Percentiles rank a stretch among this genome's conserved stretches.
Conservation (phyloP, 805 yeast genomes). For the Phaffomyces thermotolerans region DNA sequence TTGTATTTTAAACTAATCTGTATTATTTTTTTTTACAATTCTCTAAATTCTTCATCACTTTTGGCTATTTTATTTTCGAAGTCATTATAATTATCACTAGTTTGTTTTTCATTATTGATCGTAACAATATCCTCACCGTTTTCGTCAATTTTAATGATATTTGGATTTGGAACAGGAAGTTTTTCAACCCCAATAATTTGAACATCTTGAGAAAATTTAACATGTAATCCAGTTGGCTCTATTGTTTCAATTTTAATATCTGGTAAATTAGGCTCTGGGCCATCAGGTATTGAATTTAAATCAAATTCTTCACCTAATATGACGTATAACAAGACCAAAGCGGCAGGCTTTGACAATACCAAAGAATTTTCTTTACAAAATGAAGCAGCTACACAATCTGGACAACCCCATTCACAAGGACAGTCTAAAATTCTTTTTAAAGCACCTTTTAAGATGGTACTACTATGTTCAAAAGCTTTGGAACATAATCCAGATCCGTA, state of each 20-base stretch:
- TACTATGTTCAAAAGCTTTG: constrained; percentile 74
- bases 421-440: constrained; percentile 55
- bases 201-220: constrained; percentile 56
- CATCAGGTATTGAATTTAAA: constrained; percentile 44
- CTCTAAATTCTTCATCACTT: constrained; percentile 6
- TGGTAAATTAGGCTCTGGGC: constrained; percentile 77
- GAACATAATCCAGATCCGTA: constrained; percentile 74
- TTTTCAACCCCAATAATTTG: constrained; percentile 37
- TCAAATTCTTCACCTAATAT: constrained; percentile 51
- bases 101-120: background rate
- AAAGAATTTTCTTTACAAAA: constrained; percentile 74
- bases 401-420: constrained; percentile 60
- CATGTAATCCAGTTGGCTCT: constrained; percentile 44
- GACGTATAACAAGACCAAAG: constrained; percentile 56
- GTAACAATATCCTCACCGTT: background rate
- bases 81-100: too few relatives aligned
- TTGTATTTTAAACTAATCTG: too few relatives aligned
- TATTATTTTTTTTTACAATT: background rate
- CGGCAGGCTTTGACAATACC: constrained; percentile 85
- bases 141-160: constrained; percentile 6
- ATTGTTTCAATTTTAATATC: constrained; percentile 62
- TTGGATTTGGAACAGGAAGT: background rate
- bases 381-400: constrained; percentile 78
- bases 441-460: constrained; percentile 56
- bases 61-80: background rate